Conservation (phyloP, 192 early-diverging fungal species). For the Rhizoclosmatium globosum region DNA sequence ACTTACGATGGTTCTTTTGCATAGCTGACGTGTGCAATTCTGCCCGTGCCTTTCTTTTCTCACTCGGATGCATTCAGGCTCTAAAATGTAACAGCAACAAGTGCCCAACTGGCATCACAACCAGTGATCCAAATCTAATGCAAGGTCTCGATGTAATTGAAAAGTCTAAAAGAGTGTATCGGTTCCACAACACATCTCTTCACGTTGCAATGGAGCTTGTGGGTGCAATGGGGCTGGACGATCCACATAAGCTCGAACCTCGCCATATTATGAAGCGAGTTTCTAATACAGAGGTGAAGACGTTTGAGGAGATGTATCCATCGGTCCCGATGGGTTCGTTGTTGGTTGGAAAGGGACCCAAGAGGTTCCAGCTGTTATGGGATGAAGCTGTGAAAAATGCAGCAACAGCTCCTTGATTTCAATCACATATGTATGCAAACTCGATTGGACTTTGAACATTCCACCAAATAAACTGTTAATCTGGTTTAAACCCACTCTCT, state of each 20-base stretch:
- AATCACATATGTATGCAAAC: no score
- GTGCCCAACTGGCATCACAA: conserved; percentile 6
- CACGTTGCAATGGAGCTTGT: conserved; percentile 3
- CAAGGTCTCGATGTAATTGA: conserved; percentile 12
- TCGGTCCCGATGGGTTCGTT: background rate
- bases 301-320: conserved; percentile 15
- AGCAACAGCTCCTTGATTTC: background rate
- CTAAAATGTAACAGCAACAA: conserved; percentile 13
- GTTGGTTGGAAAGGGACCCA: background rate
- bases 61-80: conserved; percentile 14
- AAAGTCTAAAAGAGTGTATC: background rate
- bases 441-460: no score
- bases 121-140: background rate
- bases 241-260: conserved; percentile 7
- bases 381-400: conserved; percentile 7
- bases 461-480: no score
- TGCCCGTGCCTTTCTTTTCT: conserved; percentile 14
- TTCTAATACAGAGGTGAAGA: background rate
- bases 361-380: background rate
- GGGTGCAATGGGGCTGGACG: conserved; percentile 2
- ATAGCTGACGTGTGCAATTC: conserved; percentile 10
- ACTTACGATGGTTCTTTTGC: background rate
- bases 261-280: conserved; percentile 8
- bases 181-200: conserved; percentile 6
- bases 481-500: background rate